A percentile compares a stretch with the other conserved stretches of the same genome.
phyloP scores from a whole-genome alignment of 352 stramenopile genomes.

The Globisporangium solare region DNA sequence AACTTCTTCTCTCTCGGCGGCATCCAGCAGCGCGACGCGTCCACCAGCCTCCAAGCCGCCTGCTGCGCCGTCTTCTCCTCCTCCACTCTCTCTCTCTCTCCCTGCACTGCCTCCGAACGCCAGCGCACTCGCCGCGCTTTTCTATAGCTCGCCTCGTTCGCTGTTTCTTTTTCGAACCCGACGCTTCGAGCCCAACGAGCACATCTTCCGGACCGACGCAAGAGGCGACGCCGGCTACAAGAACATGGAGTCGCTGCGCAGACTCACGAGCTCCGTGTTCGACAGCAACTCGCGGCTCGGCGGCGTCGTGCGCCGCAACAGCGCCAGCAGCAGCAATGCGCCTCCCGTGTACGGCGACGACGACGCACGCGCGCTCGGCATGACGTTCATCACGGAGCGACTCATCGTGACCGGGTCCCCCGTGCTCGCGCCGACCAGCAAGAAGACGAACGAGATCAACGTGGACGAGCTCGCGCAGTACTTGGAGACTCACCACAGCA shows the following conservation, averaged over 20 bases:
- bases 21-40: too few species aligned
- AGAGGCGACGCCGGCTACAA: not conserved
- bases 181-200: not conserved
- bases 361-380: slow-evolving; percentile 40
- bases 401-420: slow-evolving; percentile 62
- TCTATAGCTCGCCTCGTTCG: not conserved
- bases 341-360: slow-evolving; percentile 7
- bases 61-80: too few species aligned
- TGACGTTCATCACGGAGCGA: slow-evolving; percentile 72
- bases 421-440: slow-evolving; percentile 47
- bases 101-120: too few species aligned
- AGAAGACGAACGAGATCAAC: slow-evolving; percentile 74
- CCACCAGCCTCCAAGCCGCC: too few species aligned
- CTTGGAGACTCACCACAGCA: slow-evolving; percentile 46
- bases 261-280: slow-evolving; percentile 70
- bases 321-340: slow-evolving; percentile 18
- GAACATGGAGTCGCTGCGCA: slow-evolving; percentile 65
- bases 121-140: too few species aligned
- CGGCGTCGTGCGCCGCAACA: slow-evolving; percentile 32
- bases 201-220: not conserved
- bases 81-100: too few species aligned
- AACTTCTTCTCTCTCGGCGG: too few species aligned
- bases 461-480: slow-evolving; percentile 55
- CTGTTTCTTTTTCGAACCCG: not conserved
- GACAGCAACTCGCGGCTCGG: slow-evolving; percentile 30